Evolutionary conservation across 345 rosid species (phyloP).

Genomic region (Lepidium africanum): DNA sequence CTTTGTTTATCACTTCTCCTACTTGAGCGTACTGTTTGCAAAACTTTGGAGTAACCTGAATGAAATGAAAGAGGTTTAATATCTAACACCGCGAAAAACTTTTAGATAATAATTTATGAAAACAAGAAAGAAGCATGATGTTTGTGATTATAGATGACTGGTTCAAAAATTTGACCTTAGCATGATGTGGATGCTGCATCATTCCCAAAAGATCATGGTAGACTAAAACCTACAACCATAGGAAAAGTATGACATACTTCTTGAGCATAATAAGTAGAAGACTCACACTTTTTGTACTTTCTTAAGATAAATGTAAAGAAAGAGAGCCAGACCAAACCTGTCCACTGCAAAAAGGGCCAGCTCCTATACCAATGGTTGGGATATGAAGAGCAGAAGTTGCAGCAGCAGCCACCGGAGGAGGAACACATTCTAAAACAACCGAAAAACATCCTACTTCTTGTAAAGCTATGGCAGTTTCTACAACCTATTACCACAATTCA

Average conservation of each 20-base stretch:
- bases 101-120: neutral
- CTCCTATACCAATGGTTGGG: constrained; percentile 97
- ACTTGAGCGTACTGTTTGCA: constrained; percentile 69
- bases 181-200: constrained; percentile 97
- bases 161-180: constrained; percentile 49
- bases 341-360: constrained; percentile 93
- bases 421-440: constrained; percentile 88
- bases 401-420: constrained; percentile 89
- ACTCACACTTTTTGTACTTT: neutral
- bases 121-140: neutral
- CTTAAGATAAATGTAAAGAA: too few relatives aligned
- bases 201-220: constrained; percentile 94
- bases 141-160: neutral
- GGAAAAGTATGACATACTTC: neutral
- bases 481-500: constrained; percentile 48
- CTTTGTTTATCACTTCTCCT: constrained; percentile 75
- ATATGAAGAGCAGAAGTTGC: constrained; percentile 73
- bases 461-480: constrained; percentile 87
- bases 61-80: constrained; percentile 5
- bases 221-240: constrained; percentile 58
- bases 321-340: constrained; percentile 43
- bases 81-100: neutral
- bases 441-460: constrained; percentile 94
- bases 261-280: neutral
- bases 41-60: constrained; percentile 87